A percentile compares a stretch with the other conserved stretches of the same genome.
Conservation (phyloP, 2,329 filamentous ascomycete genomes). For the Tolypocladium paradoxum region DNA sequence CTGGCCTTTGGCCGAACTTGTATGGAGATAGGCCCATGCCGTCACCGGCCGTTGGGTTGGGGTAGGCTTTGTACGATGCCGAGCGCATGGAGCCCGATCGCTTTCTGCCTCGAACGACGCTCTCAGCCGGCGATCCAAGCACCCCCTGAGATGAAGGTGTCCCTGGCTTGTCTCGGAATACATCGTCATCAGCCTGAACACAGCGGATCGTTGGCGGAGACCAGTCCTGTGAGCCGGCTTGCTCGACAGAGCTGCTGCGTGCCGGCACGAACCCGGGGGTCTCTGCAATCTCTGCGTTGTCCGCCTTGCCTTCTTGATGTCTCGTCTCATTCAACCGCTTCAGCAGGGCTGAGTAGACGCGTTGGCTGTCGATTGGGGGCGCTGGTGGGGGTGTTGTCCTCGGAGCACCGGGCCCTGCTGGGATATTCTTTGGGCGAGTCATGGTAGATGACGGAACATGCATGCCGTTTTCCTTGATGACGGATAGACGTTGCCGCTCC, state of each 20-base stretch:
- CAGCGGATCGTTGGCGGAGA: constrained; percentile 20
- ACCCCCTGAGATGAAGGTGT: not conserved
- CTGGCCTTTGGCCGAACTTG: not conserved
- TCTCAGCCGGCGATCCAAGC: not conserved
- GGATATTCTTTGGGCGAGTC: constrained; percentile 8
- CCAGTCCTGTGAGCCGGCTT: constrained; percentile 7
- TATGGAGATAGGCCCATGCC: constrained; percentile 4
- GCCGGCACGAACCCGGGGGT: constrained; percentile 3
- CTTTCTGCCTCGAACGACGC: not conserved
- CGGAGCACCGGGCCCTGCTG: not conserved
- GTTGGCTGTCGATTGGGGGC: constrained; percentile 38
- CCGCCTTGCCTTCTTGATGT: constrained; percentile 3
- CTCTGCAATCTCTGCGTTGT: not conserved
- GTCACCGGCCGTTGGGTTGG: constrained; percentile 4
- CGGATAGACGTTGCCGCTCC: constrained; percentile 48
- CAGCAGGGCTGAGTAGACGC: constrained; percentile 55
- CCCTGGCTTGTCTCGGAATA: constrained; percentile 11
- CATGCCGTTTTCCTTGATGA: constrained; percentile 47
- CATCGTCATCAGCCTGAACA: constrained; percentile 20
- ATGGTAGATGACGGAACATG: constrained; percentile 27
- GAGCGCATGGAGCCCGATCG: not conserved
- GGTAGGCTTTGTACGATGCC: constrained; percentile 4
- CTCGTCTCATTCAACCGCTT: constrained; percentile 36
- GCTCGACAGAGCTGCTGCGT: constrained; percentile 7
- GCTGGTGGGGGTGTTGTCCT: not conserved